Percentiles rank a stretch among this genome's conserved stretches.
Evolutionary conservation across 768 basidiomycete genomes (phyloP).

Genomic region (Boletus vinaceobasis): DNA sequence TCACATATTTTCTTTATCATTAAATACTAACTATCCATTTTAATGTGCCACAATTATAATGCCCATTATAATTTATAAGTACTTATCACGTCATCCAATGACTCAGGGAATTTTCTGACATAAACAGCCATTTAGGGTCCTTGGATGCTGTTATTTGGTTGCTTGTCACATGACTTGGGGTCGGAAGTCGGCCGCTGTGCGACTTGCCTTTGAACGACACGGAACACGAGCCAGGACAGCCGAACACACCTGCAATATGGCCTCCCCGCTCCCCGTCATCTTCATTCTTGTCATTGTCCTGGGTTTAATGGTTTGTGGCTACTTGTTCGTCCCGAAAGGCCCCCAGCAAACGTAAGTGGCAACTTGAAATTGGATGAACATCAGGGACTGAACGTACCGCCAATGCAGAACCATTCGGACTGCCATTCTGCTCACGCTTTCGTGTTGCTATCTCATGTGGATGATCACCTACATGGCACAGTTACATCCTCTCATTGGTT

Average conservation of each 20-base stretch:
- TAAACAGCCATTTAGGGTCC: no score
- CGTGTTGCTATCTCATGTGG: conserved; percentile 94
- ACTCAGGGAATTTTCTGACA: no score
- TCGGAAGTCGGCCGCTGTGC: not conserved
- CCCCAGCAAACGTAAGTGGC: conserved; percentile 80
- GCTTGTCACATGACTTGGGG: conserved; percentile 8
- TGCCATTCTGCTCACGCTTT: conserved; percentile 69
- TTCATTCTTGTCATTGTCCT: conserved; percentile 62
- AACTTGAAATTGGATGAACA: not conserved
- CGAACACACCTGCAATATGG: conserved; percentile 43
- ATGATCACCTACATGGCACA: conserved; percentile 96
- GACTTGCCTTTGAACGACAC: not conserved
- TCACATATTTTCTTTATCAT: no score
- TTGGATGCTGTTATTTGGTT: not conserved
- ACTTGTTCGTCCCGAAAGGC: conserved; percentile 78
- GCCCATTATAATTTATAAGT: no score
- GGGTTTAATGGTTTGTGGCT: conserved; percentile 61
- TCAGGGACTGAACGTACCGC: not conserved
- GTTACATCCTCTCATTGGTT: conserved; percentile 85
- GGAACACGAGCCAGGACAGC: not conserved
- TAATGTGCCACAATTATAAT: no score
- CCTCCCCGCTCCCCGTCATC: conserved; percentile 66
- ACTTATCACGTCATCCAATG: no score
- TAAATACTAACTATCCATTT: no score
- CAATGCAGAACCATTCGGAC: conserved; percentile 74